Conservation (phyloP, 2,329 filamentous ascomycete genomes). For the Monosporascus sp. region DNA sequence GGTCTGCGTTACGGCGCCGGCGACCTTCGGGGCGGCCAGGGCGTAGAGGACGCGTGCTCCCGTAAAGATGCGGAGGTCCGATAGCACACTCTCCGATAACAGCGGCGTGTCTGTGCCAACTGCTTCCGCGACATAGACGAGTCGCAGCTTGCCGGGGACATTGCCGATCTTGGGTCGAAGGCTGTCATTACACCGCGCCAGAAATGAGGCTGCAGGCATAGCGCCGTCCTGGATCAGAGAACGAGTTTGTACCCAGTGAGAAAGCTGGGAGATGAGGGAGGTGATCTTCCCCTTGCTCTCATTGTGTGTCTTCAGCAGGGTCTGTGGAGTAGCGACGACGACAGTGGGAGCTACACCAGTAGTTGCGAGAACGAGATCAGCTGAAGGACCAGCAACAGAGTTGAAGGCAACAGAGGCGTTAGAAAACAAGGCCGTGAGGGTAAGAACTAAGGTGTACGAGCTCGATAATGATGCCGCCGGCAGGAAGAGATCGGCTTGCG, state of each 20-base stretch:
- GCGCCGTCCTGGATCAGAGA: constrained; percentile 64
- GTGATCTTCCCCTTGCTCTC: constrained; percentile 55
- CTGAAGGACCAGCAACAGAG: constrained; percentile 70
- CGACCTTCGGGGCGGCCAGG: constrained; percentile 74
- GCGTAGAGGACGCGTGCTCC: constrained; percentile 80
- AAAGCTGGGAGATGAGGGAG: constrained; percentile 59
- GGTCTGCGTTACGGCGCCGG: constrained; percentile 83
- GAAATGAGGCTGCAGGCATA: constrained; percentile 62
- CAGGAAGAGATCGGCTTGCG: constrained; percentile 73
- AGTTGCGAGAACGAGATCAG: constrained; percentile 69
- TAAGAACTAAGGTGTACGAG: constrained; percentile 73
- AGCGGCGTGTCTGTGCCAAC: constrained; percentile 56
- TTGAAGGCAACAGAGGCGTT: constrained; percentile 85
- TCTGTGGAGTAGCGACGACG: constrained; percentile 70
- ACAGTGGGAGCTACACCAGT: constrained; percentile 75
- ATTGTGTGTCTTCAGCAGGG: constrained; percentile 62
- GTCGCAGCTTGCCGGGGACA: constrained; percentile 67
- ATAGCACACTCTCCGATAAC: constrained; percentile 65
- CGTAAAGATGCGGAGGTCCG: constrained; percentile 77
- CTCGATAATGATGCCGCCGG: constrained; percentile 76
- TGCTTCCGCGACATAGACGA: constrained; percentile 75
- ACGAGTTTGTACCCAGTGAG: constrained; percentile 68
- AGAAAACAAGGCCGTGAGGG: constrained; percentile 75
- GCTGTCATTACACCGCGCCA: constrained; percentile 57
- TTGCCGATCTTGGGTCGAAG: constrained; percentile 55